These are phyloP conservation scores for Byssoonygena ceratinophila DNA, from an alignment of 2,329 filamentous ascomycete species.

Conservation along the genomic window DNA sequence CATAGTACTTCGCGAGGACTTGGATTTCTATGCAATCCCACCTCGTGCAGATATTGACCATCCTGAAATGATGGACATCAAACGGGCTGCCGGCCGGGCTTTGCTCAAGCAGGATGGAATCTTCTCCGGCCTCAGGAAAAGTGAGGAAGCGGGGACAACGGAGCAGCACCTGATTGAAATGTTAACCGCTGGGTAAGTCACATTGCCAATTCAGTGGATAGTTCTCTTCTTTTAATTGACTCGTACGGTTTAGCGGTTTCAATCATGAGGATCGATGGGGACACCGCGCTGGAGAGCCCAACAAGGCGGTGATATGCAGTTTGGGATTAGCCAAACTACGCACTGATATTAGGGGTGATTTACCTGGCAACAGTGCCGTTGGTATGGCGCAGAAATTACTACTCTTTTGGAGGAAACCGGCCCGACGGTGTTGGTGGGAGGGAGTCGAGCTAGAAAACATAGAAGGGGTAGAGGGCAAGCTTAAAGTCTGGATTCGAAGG, in stretches of 20 bases:
- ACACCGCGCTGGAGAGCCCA: constrained; percentile 91
- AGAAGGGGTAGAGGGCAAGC: constrained; percentile 76
- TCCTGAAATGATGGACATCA: constrained; percentile 88
- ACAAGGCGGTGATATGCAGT: constrained; percentile 97
- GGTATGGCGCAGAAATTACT: constrained; percentile 98
- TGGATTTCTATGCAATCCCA: constrained; percentile 96
- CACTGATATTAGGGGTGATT: constrained; percentile 73
- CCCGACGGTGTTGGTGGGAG: constrained; percentile 97
- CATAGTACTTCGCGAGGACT: constrained; percentile 88
- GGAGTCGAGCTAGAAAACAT: constrained; percentile 84
- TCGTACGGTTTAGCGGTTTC: constrained; percentile 61
- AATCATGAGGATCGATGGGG: constrained; percentile 94
- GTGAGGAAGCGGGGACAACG: constrained; percentile 89
- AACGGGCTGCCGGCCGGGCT: constrained; percentile 80
- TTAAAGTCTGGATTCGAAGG: constrained; percentile 96
- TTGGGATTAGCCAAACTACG: constrained; percentile 84
- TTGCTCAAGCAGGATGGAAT: constrained; percentile 84
- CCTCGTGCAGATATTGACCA: constrained; percentile 74
- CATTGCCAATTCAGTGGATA: neutral
- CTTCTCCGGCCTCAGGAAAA: constrained; percentile 88
- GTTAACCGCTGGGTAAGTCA: constrained; percentile 84
- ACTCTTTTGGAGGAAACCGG: constrained; percentile 96
- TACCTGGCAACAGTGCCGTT: constrained; percentile 64
- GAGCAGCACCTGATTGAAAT: constrained; percentile 99
- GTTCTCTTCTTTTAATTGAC: constrained; percentile 14